Evolutionary conservation across 2,329 filamentous ascomycete genomes (phyloP).

Genomic region (Colletotrichum abscissum): DNA sequence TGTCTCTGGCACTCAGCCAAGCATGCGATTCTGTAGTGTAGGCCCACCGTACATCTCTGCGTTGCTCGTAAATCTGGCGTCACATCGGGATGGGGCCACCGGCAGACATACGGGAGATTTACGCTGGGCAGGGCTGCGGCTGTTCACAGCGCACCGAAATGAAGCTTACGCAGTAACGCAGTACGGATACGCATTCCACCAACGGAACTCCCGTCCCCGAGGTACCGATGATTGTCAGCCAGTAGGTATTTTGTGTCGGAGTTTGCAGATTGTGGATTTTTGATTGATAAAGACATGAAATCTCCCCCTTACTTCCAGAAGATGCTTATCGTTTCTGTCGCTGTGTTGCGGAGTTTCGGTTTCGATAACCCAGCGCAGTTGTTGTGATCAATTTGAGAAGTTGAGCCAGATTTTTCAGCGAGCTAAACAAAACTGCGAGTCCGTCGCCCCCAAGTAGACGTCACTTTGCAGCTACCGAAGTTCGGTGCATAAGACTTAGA

Average conservation of each 20-base stretch:
- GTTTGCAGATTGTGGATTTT: neutral
- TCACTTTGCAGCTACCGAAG: neutral
- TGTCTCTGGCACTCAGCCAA: neutral
- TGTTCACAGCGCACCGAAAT: constrained; percentile 1
- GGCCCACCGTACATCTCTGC: constrained; percentile 5
- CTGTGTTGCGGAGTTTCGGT: neutral
- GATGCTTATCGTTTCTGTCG: neutral
- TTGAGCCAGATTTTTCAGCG: neutral
- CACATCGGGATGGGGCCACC: neutral
- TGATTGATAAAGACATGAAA: neutral
- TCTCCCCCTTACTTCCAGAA: neutral
- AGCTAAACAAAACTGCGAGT: neutral
- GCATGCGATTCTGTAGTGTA: too few relatives aligned
- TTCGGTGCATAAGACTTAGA: neutral
- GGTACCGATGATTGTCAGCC: neutral
- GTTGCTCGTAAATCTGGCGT: constrained; percentile 24
- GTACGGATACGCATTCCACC: too few relatives aligned
- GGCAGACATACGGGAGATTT: constrained; percentile 6
- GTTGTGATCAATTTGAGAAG: neutral
- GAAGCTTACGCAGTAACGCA: neutral
- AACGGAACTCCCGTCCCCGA: neutral
- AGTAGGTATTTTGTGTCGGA: neutral
- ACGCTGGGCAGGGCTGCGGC: constrained; percentile 12
- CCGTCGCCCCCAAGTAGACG: neutral
- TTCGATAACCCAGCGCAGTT: too few relatives aligned